phyloP scores from a whole-genome alignment of 306 rosid genomes.

The Cucurbita ficifolia region DNA sequence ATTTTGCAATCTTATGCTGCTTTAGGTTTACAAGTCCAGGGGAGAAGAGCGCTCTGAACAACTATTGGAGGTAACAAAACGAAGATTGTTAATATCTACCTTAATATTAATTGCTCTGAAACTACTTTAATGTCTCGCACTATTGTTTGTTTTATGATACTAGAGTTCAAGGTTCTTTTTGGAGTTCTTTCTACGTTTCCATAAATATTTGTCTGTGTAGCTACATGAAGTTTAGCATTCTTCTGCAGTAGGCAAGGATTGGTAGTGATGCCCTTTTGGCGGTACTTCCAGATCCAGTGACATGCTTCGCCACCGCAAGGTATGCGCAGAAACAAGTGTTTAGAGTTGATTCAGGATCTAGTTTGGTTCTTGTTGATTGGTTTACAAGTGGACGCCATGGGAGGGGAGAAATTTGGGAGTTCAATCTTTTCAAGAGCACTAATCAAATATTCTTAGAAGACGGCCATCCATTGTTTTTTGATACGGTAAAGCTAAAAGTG shows the following conservation, averaged over 20 bases:
- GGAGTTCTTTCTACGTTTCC: neutral
- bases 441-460: constrained; percentile 60
- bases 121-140: neutral
- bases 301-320: constrained; percentile 90
- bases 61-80: constrained; percentile 36
- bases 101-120: neutral
- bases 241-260: constrained; percentile 60
- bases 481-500: constrained; percentile 36
- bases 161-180: neutral
- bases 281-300: constrained; percentile 84
- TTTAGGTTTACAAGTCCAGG: constrained; percentile 68
- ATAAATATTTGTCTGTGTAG: neutral
- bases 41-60: constrained; percentile 61
- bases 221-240: constrained; percentile 3
- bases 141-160: neutral
- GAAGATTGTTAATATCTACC: neutral
- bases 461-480: constrained; percentile 66
- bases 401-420: constrained; percentile 89
- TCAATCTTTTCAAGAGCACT: constrained; percentile 64
- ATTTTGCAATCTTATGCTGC: neutral
- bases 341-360: constrained; percentile 43
- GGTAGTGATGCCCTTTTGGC: constrained; percentile 69
- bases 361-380: constrained; percentile 90
- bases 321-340: constrained; percentile 82
- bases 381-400: constrained; percentile 90